Evolutionary conservation across 495 filamentous ascomycete genomes (phyloP).

Genomic region (Penicillium goetzii): DNA sequence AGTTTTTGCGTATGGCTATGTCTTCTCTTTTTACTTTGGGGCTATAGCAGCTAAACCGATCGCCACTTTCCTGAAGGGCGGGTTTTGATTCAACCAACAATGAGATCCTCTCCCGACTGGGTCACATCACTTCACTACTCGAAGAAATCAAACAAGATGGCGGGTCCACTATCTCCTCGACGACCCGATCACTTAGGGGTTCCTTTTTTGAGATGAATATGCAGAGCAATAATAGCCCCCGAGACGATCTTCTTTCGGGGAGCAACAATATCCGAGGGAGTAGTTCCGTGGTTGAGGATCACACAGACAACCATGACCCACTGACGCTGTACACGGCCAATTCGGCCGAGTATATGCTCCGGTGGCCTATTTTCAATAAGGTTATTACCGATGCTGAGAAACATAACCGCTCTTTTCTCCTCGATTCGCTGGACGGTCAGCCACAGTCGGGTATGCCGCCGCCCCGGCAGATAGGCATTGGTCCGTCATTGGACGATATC

Average conservation of each 20-base stretch:
- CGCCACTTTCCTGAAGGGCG: conserved; percentile 15
- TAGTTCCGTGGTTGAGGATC: conserved; percentile 23
- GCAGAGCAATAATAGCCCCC: conserved; percentile 22
- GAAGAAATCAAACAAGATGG: conserved; percentile 32
- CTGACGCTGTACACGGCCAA: conserved; percentile 29
- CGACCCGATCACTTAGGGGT: conserved; percentile 25
- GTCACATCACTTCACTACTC: conserved; percentile 29
- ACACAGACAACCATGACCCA: conserved; percentile 28
- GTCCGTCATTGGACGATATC: conserved; percentile 28
- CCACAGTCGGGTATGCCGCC: conserved; percentile 3
- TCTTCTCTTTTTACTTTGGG: background rate
- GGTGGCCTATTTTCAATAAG: conserved; percentile 31
- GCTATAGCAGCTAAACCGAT: conserved; percentile 12
- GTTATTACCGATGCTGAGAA: conserved; percentile 31
- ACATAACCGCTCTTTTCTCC: conserved; percentile 31
- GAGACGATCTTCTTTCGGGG: conserved; percentile 19
- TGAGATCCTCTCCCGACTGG: conserved; percentile 30
- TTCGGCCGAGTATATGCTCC: conserved; percentile 35
- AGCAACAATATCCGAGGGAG: conserved; percentile 13
- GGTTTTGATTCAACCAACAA: conserved; percentile 27
- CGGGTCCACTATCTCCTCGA: conserved; percentile 21
- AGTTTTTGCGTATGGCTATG: conserved; percentile 17
- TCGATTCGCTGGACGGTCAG: conserved; percentile 31
- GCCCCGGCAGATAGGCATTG: conserved; percentile 21
- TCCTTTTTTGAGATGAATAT: conserved; percentile 25